Base-by-base conservation (phyloP, 208 protist species). In the Trichomonas vaginalis region DNA sequence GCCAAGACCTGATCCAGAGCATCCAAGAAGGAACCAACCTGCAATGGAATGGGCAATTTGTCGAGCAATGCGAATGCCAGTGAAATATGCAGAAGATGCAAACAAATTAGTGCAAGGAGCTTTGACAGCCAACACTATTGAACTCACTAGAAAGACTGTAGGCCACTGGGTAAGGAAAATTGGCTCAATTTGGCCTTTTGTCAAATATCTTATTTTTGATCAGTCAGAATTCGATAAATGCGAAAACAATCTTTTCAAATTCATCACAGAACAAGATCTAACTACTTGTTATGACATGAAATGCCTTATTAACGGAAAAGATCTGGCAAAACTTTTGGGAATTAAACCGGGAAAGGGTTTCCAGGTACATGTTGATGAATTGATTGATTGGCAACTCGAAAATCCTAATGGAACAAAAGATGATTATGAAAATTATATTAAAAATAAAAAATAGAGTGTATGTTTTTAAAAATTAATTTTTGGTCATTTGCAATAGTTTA, bases 331-430 rank as follows among this genome's bases (percentile, higher is more conserved):
- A 51, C 12, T 51, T 15, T 45, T 39, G 6, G 86, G 86, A 27
- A 51, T 92, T 10, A 92, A 92, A 92, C 86, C 45, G 35, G 86
- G 86, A 39, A 35, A 9, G n/a, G 17, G 15, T 9, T 48, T 51
- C 0, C n/a, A 48, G 39, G 15, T 0, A 92, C 0, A 48, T 35
- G 17, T 39, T 39, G 35, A 56, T 51, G 45, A 48, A 37, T 15
- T 92, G 2, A 92, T 92, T 51, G 86, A 92, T n/a, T 92, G 86
- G 86, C 86, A 92, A 47, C 27, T 92, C 39, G 86, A 48, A 39
- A 48, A 92, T 51, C 86, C 86, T 39, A 51, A 0, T 39, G 45
- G 27, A 92, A 92, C 86, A 39, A 21, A 17, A 39, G 45, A 92
- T 32, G 86, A 92, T 51, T 92, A 92, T 32, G 8, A 45, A 32